These are phyloP conservation scores for Solanum virginianum DNA, from an alignment of 257 asterid genomes.

Conservation along the genomic window DNA sequence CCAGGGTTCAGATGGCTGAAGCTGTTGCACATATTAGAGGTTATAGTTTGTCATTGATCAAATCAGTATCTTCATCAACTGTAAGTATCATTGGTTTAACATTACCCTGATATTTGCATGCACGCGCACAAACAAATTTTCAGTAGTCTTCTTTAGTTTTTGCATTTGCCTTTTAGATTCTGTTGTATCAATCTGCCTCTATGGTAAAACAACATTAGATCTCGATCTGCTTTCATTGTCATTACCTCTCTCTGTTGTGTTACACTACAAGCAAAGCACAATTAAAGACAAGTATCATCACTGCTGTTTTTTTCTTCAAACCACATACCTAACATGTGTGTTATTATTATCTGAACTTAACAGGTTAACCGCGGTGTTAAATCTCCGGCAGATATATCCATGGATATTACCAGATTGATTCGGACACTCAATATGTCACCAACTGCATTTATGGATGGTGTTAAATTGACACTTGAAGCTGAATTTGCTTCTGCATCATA, in stretches of 20 bases:
- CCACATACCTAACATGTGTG: neutral
- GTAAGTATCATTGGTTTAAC: slow-evolving; percentile 25
- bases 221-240: neutral
- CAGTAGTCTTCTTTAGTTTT: neutral
- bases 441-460: slow-evolving; percentile 52
- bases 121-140: neutral
- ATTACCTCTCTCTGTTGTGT: neutral
- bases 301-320: neutral
- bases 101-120: neutral
- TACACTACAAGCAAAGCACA: neutral
- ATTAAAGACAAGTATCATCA: neutral
- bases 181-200: neutral
- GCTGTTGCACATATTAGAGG: slow-evolving; percentile 64
- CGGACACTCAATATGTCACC: slow-evolving; percentile 49
- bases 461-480: slow-evolving; percentile 47
- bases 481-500: slow-evolving; percentile 9
- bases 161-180: neutral
- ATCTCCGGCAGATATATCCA: slow-evolving; percentile 87
- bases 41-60: slow-evolving; percentile 55
- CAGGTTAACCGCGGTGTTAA: slow-evolving; percentile 91
- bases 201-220: neutral
- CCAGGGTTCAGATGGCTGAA: slow-evolving; percentile 97
- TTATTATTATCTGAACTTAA: neutral
- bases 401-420: slow-evolving; percentile 63
- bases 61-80: slow-evolving; percentile 66